phyloP scores from a whole-genome alignment of 2,329 filamentous ascomycete genomes.

The Saccharata proteae region DNA sequence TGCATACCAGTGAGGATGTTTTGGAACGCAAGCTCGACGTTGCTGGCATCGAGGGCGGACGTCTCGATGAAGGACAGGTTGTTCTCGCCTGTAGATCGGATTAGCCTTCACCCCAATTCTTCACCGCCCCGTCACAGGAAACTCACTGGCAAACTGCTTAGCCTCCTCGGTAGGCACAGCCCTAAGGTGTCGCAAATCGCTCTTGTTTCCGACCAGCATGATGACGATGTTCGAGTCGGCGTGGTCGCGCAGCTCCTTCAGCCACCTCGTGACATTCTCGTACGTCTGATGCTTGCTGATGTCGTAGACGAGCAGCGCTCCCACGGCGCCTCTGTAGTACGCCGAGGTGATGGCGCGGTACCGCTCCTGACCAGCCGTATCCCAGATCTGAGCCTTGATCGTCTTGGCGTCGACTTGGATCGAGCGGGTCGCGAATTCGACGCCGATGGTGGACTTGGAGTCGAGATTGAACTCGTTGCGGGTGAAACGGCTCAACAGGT shows the following conservation, averaged over 20 bases:
- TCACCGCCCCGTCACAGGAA: too few relatives aligned
- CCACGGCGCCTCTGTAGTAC: slow-evolving; percentile 96
- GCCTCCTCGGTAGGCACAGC: slow-evolving; percentile 96
- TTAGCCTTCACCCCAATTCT: too few relatives aligned
- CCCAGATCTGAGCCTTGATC: slow-evolving; percentile 99
- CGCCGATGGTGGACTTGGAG: slow-evolving; percentile 98
- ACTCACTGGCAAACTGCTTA: slow-evolving; percentile 88
- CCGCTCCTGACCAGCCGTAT: slow-evolving; percentile 96
- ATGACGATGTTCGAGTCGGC: slow-evolving; percentile 99
- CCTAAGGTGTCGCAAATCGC: slow-evolving; percentile 96
- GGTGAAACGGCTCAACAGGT: slow-evolving; percentile 97
- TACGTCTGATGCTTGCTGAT: slow-evolving; percentile 99
- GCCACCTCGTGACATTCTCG: slow-evolving; percentile 96
- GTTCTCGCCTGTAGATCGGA: slow-evolving; percentile 95
- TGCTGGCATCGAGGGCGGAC: slow-evolving; percentile 95
- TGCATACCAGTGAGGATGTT: slow-evolving; percentile 91
- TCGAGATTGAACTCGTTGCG: slow-evolving; percentile 99
- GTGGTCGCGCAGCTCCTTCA: slow-evolving; percentile 97
- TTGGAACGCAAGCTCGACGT: slow-evolving; percentile 98
- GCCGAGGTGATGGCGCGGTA: slow-evolving; percentile 98
- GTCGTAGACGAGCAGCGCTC: slow-evolving; percentile 95
- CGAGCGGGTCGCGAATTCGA: slow-evolving; percentile 96
- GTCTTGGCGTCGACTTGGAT: slow-evolving; percentile 99
- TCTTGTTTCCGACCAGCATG: slow-evolving; percentile 99
- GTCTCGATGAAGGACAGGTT: slow-evolving; percentile 99